Evolutionary conservation across 2,329 filamentous ascomycete genomes (phyloP).

Genomic region (Alternaria longipes): DNA sequence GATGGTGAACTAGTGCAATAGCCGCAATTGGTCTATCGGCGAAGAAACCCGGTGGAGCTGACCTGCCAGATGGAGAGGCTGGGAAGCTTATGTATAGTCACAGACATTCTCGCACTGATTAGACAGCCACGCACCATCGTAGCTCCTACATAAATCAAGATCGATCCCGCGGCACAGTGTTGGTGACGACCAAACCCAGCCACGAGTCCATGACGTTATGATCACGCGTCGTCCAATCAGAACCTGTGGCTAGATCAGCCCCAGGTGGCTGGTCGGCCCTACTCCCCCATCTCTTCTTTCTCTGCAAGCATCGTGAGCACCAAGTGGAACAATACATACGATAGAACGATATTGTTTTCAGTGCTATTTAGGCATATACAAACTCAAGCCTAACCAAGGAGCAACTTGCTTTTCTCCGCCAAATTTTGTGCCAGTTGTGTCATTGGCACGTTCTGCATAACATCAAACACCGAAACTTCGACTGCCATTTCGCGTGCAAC

Average conservation of each 20-base stretch:
- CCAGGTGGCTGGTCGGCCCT: background rate
- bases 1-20: background rate
- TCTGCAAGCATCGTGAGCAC: background rate
- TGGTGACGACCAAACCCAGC: background rate
- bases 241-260: conserved; percentile 2
- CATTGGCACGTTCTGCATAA: conserved; percentile 20
- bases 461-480: conserved; percentile 18
- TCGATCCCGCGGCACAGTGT: background rate
- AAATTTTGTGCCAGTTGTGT: conserved; percentile 11
- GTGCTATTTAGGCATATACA: background rate
- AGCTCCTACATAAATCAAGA: conserved; percentile 1
- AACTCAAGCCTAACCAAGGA: background rate
- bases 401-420: conserved; percentile 20
- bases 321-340: background rate
- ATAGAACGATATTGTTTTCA: background rate
- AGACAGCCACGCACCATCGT: background rate
- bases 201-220: conserved; percentile 16
- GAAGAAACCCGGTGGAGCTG: background rate
- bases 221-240: conserved; percentile 12
- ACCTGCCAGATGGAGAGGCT: background rate
- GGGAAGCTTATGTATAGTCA: background rate
- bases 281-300: background rate
- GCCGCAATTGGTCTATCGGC: background rate
- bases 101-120: background rate
- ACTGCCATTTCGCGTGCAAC: conserved; percentile 9